These are phyloP conservation scores for Tylopilus balloui DNA, from an alignment of 768 basidiomycete species.

Conservation along the genomic window DNA sequence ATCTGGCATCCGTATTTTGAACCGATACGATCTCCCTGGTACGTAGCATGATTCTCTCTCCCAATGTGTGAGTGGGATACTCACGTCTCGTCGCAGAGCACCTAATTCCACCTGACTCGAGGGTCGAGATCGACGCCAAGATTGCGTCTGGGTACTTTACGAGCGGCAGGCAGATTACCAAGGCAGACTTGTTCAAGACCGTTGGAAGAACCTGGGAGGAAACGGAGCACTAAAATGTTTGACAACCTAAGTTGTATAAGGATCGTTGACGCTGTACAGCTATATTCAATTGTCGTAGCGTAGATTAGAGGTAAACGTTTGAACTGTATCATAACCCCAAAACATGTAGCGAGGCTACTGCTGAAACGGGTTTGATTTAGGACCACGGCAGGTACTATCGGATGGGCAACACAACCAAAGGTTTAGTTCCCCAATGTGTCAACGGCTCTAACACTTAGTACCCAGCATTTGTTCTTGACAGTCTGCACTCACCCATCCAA, in stretches of 20 bases:
- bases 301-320: neutral
- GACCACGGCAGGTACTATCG: too few species aligned
- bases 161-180: slow-evolving; percentile 67
- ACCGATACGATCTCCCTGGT: slow-evolving; percentile 86
- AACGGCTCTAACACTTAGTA: too few species aligned
- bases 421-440: too few species aligned
- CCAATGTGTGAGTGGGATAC: neutral
- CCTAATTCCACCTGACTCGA: slow-evolving; percentile 84
- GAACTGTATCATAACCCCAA: too few species aligned
- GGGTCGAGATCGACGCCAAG: slow-evolving; percentile 96
- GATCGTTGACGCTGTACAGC: neutral
- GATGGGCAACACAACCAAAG: too few species aligned
- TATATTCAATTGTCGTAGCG: neutral
- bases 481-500: too few species aligned
- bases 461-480: too few species aligned
- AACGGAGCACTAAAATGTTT: slow-evolving; percentile 60
- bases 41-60: slow-evolving; percentile 13
- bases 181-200: slow-evolving; percentile 79
- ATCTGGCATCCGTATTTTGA: slow-evolving; percentile 77
- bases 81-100: slow-evolving; percentile 45
- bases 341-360: too few species aligned
- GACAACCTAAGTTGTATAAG: neutral
- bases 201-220: slow-evolving; percentile 91
- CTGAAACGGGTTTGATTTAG: too few species aligned
- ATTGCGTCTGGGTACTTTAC: slow-evolving; percentile 93